A percentile compares a stretch with the other conserved stretches of the same genome.
Evolutionary conservation across 176 grass and related monocot genomes (phyloP).

Genomic region (Zoysia japonica): DNA sequence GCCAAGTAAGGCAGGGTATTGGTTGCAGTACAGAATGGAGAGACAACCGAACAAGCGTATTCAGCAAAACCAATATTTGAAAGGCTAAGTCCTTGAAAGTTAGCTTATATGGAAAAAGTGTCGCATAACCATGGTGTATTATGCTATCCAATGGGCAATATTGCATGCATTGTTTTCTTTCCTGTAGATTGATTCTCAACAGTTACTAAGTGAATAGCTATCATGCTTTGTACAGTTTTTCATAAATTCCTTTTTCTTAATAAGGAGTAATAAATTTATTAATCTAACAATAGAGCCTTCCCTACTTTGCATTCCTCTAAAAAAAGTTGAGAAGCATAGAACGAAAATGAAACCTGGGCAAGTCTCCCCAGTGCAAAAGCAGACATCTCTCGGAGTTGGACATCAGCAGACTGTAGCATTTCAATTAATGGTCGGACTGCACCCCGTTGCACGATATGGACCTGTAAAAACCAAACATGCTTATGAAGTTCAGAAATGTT

Average conservation of each 20-base stretch:
- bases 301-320: neutral
- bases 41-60: neutral
- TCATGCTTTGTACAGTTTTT: too few relatives aligned
- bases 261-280: too few relatives aligned
- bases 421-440: constrained; percentile 90
- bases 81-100: constrained; percentile 6
- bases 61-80: constrained; percentile 9
- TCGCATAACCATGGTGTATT: neutral
- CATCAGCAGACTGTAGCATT: constrained; percentile 92
- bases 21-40: neutral
- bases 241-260: too few relatives aligned
- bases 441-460: constrained; percentile 98
- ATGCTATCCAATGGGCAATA: neutral
- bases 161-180: constrained; percentile 23
- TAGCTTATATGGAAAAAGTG: neutral
- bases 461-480: constrained; percentile 52
- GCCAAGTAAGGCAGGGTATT: constrained; percentile 1
- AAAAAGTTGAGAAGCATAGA: constrained; percentile 23
- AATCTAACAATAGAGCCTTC: too few relatives aligned
- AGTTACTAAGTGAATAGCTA: too few relatives aligned
- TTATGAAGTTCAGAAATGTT: constrained; percentile 17
- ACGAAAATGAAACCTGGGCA: constrained; percentile 71
- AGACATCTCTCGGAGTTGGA: constrained; percentile 97
- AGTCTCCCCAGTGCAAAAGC: constrained; percentile 99
- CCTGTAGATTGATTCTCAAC: constrained; percentile 7